These are phyloP conservation scores for Eucalyptus fibrosa DNA, from an alignment of 345 rosid species.

Conservation along the genomic window DNA sequence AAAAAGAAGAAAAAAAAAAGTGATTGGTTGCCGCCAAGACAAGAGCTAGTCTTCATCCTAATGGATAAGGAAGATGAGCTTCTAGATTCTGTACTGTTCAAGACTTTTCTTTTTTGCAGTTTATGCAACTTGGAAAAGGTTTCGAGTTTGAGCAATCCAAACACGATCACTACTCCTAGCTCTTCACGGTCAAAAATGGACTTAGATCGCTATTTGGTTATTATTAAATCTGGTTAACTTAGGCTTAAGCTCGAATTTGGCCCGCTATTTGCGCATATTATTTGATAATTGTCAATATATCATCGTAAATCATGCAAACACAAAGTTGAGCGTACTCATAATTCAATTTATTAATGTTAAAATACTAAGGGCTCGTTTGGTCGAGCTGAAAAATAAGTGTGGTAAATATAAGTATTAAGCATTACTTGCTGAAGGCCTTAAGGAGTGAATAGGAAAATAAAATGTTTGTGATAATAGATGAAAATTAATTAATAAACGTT, in stretches of 20 bases:
- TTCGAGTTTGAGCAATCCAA: neutral
- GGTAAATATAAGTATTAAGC: neutral
- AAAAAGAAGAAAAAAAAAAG: neutral
- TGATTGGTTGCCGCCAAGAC: neutral
- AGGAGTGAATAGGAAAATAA: neutral
- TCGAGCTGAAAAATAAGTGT: neutral
- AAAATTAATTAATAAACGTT: neutral
- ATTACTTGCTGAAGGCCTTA: neutral
- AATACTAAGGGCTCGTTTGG: neutral
- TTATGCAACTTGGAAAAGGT: neutral
- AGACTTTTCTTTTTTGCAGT: neutral
- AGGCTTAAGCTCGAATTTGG: neutral
- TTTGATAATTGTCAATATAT: neutral
- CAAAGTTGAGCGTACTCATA: neutral
- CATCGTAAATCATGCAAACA: neutral
- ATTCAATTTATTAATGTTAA: neutral
- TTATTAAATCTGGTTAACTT: neutral
- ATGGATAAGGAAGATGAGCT: neutral
- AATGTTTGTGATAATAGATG: neutral
- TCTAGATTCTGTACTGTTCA: neutral
- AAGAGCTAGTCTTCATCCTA: neutral
- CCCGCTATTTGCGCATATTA: rapidly evolving
- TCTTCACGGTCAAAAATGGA: neutral
- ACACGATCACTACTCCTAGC: neutral
- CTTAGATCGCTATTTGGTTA: neutral